Percentiles rank a stretch among this genome's conserved stretches.
These are phyloP conservation scores for Yamadazyma diddensiae DNA, from an alignment of 1,139 yeast genomes.

Conservation along the genomic window DNA sequence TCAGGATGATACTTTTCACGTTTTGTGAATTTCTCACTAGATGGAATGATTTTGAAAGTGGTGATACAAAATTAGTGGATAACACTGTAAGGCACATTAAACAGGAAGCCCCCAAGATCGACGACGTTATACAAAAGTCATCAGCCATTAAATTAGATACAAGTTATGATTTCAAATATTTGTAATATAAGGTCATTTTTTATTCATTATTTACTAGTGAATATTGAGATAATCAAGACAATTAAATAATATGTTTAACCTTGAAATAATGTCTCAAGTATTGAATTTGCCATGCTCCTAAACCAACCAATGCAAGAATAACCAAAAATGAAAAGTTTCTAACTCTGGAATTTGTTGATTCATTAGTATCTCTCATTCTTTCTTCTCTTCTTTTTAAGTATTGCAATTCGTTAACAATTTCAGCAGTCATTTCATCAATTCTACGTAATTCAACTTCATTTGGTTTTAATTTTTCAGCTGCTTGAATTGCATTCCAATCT, in stretches of 20 bases:
- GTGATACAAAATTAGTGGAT: too few species aligned
- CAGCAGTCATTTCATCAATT: constrained; percentile 78
- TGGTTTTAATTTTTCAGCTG: constrained; percentile 89
- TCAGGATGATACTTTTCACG: too few species aligned
- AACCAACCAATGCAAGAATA: constrained; percentile 63
- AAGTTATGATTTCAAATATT: too few species aligned
- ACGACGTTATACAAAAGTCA: too few species aligned
- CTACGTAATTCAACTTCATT: constrained; percentile 85
- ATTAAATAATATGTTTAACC: constrained; percentile 83
- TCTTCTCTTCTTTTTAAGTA: constrained; percentile 87
- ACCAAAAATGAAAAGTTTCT: constrained; percentile 77
- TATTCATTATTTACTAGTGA: too few species aligned
- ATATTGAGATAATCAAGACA: too few species aligned
- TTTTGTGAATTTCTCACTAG: too few species aligned
- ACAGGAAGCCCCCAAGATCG: too few species aligned
- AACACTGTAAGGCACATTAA: too few species aligned
- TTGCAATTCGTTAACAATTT: constrained; percentile 71
- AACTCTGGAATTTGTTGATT: constrained; percentile 84
- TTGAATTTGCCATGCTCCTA: constrained; percentile 90
- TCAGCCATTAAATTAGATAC: too few species aligned
- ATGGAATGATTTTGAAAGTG: too few species aligned
- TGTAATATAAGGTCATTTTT: too few species aligned
- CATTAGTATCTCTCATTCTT: constrained; percentile 93
- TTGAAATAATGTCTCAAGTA: constrained; percentile 92
- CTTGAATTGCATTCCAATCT: constrained; percentile 95